Conservation (phyloP, 148 eudicot genomes). For the Oxyria digyna region DNA sequence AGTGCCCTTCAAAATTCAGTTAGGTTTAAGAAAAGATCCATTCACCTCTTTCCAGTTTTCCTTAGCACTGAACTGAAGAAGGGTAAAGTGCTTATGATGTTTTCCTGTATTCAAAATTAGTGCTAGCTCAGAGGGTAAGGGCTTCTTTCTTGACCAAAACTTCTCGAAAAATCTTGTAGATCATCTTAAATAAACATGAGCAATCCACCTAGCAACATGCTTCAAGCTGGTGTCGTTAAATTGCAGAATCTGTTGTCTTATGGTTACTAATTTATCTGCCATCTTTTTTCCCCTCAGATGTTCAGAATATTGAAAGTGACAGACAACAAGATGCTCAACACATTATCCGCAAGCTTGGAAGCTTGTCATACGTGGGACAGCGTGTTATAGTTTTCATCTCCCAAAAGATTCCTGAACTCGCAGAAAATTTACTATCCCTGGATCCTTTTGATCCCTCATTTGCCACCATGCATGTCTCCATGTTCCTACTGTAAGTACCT, state of each 20-base stretch:
- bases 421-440: conserved; percentile 60
- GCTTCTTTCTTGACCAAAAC: background rate
- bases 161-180: background rate
- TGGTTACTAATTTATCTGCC: background rate
- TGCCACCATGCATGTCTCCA: conserved; percentile 42
- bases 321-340: conserved; percentile 51
- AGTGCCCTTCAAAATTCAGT: background rate
- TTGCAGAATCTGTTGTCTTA: background rate
- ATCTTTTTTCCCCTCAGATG: conserved; percentile 24
- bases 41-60: background rate
- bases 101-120: background rate
- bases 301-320: conserved; percentile 25
- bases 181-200: background rate
- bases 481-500: conserved; percentile 64
- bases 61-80: background rate
- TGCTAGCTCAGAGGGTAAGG: background rate
- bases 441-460: conserved; percentile 86
- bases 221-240: background rate
- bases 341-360: conserved; percentile 63
- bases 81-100: background rate
- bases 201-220: background rate
- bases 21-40: background rate
- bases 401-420: conserved; percentile 53
- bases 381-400: conserved; percentile 55
- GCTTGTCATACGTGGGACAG: conserved; percentile 56